These are phyloP conservation scores for Naganishia onofrii DNA, from an alignment of 768 basidiomycete species.

Conservation along the genomic window DNA sequence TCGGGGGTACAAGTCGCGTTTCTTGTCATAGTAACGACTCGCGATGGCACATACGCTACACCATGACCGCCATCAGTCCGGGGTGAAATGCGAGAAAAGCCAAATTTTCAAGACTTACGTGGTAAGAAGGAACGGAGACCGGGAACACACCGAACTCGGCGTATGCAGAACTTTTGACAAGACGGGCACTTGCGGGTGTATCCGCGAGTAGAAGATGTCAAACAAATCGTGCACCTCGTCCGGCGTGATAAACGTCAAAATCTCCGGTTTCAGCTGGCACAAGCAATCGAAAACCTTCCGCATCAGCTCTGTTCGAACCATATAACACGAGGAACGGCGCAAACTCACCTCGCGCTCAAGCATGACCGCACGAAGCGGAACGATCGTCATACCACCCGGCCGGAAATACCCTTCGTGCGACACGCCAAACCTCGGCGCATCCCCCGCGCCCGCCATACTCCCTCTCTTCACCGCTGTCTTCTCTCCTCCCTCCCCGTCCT, in stretches of 20 bases:
- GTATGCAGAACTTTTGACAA: constrained; percentile 89
- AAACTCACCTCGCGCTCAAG: constrained; percentile 63
- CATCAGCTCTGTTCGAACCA: too few relatives aligned
- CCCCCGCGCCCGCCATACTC: not conserved
- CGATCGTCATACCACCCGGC: constrained; percentile 84
- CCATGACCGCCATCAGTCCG: not conserved
- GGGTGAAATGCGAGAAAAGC: constrained; percentile 14
- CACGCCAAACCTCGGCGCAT: constrained; percentile 61
- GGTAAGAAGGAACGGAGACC: constrained; percentile 91
- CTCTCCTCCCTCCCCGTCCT: too few relatives aligned
- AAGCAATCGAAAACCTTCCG: not conserved
- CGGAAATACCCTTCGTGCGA: constrained; percentile 88
- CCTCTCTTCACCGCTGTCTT: not conserved
- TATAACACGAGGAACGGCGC: not conserved
- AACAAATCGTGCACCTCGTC: constrained; percentile 91
- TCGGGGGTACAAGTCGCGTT: constrained; percentile 75
- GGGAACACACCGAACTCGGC: constrained; percentile 84
- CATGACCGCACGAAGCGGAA: constrained; percentile 69
- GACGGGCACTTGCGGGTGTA: constrained; percentile 64
- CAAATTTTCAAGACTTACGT: constrained; percentile 68
- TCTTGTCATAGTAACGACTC: constrained; percentile 77
- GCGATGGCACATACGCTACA: constrained; percentile 86
- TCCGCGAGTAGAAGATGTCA: constrained; percentile 60
- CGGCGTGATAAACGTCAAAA: constrained; percentile 79
- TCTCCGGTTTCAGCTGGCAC: constrained; percentile 79